Evolutionary conservation across 2,329 filamentous ascomycete species (phyloP), one percentile per base, ranked within the genome.

Genomic region (Periconia macrospinosa): DNA sequence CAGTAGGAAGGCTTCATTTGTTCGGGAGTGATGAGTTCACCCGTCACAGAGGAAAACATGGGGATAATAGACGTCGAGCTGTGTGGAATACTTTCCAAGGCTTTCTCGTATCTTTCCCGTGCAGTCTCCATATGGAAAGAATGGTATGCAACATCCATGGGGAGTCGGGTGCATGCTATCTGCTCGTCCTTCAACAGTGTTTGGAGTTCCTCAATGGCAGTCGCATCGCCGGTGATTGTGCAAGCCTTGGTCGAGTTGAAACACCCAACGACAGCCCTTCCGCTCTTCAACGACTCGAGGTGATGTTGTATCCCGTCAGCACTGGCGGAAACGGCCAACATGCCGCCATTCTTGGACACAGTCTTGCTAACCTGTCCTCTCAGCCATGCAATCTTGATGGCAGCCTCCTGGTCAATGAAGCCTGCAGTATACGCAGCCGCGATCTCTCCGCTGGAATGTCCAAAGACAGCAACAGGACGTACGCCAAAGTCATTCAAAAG

Each of bases 101-200:
- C 42, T 9, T 27, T 27, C 1, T 63, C 54, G 14, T 30, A 11
- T 41, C 45, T 47, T 23, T 37, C 19, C 2, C 17, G 2, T 6
- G 27, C 61, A 41, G 63, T 50, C 6, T 65, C 14, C 74, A 77
- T 77, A 30, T 78, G 75, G 33, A 70, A 68, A 0, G 74, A 77
- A 50, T 79, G 78, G 47, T 79, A 80, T 67, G 27, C 76, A 71
- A 2, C 77, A 74, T 50, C 14, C n/a, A 43, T 79, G 67, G 14
- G 62, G 50, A 1, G 75, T 63, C 3, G 23, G 23, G 23, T 18
- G 23, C 30, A 45, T 27, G 37, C 45, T 33, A 47, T 33, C 17
- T 20, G 14, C 10, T 20, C 27, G 7, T 41, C 17, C 15, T 46
- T 10, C 9, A 44, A 18, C 19, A 69, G 54, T 45, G 71, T 63